Evolutionary conservation across 257 asterid genomes (phyloP), one percentile per base, ranked within the genome.

Genomic region (Echium plantagineum): DNA sequence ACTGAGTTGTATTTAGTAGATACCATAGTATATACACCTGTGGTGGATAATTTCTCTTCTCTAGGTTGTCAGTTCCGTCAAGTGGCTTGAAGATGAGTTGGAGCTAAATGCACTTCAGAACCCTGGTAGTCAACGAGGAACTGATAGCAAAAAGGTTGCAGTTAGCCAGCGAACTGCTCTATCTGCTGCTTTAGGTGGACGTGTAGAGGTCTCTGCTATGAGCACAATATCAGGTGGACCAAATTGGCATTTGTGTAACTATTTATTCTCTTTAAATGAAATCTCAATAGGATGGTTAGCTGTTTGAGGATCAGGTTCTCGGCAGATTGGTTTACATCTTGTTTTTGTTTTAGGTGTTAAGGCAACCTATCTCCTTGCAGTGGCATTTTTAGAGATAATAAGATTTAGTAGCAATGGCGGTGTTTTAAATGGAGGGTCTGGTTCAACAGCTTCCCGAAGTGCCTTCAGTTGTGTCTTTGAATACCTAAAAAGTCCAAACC

Each of bases 81-180:
- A 93, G 71, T 93, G 99, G 99, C 99, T 93, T 76, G 99, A 93
- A 78, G 99, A 93, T 83, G 99, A 93, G 85, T 81, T 93, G 86
- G 99, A 93, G 81, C 94, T 93, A 60, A 93, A 89, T 69, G 95
- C 97, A 66, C 97, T 93, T 73, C 99, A 93, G 72, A 89, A 85
- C 79, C 98, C 98, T 57, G 94, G 95, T 72, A 93, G 97, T 71
- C 81, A 85, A 68, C 84, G 86, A 55, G 99, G 95, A 28, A 86
- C 76, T 67, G 97, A 95, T 73, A 93, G 86, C 72, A 97, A 93
- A 75, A 93, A 93, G 79, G 94, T 90, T 74, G 99, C 96, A 70
- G 83, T 77, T 64, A 83, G 68, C 78, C 99, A 93, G 79, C 84
- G 95, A 75, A 72, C 87, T 70, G 99, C 99, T 59, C 99, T 93